These are phyloP conservation scores for Globisporangium nagaii DNA, from an alignment of 352 stramenopile genomes.

Conservation along the genomic window DNA sequence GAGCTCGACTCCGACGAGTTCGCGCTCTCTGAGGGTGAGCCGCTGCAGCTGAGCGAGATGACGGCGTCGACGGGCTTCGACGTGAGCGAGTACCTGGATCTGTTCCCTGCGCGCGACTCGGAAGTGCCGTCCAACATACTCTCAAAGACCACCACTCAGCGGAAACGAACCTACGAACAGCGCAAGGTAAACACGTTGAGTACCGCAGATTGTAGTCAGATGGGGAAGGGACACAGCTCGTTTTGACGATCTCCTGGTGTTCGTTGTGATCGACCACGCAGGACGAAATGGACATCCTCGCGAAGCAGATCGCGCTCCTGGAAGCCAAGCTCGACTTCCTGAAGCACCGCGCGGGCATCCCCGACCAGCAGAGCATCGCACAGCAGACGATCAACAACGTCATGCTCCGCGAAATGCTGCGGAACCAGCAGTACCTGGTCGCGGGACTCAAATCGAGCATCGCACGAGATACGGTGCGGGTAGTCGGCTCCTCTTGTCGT, in stretches of 20 bases:
- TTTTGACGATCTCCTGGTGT: background rate
- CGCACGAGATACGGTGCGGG: background rate
- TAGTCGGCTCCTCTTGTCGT: background rate
- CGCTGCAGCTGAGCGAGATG: background rate
- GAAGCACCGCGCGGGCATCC: conserved; percentile 2
- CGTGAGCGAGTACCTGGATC: background rate
- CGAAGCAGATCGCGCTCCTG: background rate
- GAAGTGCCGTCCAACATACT: background rate
- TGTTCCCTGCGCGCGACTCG: background rate
- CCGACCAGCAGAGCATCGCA: background rate
- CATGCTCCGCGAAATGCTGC: conserved; percentile 1
- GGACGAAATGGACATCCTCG: background rate
- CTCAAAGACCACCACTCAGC: background rate
- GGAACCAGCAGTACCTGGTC: conserved; percentile 8
- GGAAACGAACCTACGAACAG: conserved; percentile 4
- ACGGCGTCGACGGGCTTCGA: background rate
- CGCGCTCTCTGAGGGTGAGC: background rate
- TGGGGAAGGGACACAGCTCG: no score
- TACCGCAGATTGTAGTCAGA: no score
- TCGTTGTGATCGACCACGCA: background rate
- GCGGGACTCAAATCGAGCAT: conserved; percentile 4
- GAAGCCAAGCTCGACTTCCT: conserved; percentile 1
- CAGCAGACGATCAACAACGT: conserved; percentile 1
- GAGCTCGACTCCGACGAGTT: background rate
- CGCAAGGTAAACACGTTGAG: background rate